These are phyloP conservation scores for Excoecaria cochinchinensis DNA, from an alignment of 345 rosid species.

Conservation along the genomic window DNA sequence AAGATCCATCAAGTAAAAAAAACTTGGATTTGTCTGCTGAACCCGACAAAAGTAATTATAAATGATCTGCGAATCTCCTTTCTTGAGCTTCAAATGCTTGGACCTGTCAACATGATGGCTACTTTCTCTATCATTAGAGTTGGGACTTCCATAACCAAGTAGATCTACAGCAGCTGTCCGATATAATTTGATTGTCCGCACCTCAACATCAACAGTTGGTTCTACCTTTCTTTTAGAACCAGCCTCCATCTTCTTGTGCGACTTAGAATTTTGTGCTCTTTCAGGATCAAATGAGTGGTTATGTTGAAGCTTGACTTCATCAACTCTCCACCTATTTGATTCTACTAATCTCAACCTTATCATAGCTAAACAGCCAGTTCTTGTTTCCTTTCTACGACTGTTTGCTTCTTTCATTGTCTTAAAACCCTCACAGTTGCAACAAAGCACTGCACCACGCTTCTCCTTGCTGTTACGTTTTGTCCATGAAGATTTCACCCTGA, in stretches of 20 bases:
- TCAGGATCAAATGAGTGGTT: conserved; percentile 28
- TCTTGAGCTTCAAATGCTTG: conserved; percentile 47
- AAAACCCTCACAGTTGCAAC: conserved; percentile 32
- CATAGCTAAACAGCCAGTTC: conserved; percentile 32
- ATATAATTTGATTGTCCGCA: conserved; percentile 55
- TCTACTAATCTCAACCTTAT: conserved; percentile 31
- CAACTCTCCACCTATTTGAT: conserved; percentile 32
- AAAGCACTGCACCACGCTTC: conserved; percentile 32
- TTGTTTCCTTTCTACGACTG: conserved; percentile 27
- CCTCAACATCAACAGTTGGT: conserved; percentile 51
- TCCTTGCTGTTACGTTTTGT: conserved; percentile 33
- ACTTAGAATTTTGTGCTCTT: conserved; percentile 31
- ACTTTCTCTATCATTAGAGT: conserved; percentile 32
- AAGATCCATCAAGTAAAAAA: conserved; percentile 69
- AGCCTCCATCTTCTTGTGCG: conserved; percentile 40
- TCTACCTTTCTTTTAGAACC: conserved; percentile 51
- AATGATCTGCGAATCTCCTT: conserved; percentile 57
- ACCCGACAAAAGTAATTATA: conserved; percentile 58
- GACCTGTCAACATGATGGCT: conserved; percentile 26
- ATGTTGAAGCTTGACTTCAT: conserved; percentile 30
- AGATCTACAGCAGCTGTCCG: conserved; percentile 54
- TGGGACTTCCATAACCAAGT: conserved; percentile 39
- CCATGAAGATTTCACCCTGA: conserved; percentile 33
- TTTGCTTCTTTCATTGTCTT: conserved; percentile 28
- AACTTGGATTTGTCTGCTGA: conserved; percentile 66